Conservation (phyloP, 75 land plant genomes). For the Pseudotsuga menziesii region DNA sequence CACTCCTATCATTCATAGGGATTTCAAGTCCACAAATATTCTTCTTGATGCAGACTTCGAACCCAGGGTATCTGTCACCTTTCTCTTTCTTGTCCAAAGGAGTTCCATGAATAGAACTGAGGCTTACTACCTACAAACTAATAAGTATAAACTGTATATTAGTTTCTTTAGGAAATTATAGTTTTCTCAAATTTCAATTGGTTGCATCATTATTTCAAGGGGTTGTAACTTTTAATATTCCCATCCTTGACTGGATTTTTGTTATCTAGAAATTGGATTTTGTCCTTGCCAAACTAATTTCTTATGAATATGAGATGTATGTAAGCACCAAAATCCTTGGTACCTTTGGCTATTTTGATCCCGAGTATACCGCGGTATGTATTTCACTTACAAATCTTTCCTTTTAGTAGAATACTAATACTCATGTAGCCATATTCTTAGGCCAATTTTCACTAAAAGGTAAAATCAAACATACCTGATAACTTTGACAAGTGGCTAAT, state of each 20-base stretch:
- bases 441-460: not conserved
- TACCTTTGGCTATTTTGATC: slow-evolving; percentile 95
- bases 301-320: slow-evolving; percentile 64
- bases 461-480: not conserved
- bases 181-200: not conserved
- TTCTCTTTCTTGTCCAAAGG: not conserved
- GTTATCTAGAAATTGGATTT: slow-evolving; percentile 81
- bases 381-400: not conserved
- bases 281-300: slow-evolving; percentile 95
- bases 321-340: slow-evolving; percentile 86
- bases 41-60: slow-evolving; percentile 74
- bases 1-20: slow-evolving; percentile 85
- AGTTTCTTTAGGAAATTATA: not conserved
- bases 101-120: too few relatives aligned
- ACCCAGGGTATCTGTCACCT: slow-evolving; percentile 54
- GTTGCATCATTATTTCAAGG: not conserved
- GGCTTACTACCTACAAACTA: too few relatives aligned
- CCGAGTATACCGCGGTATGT: slow-evolving; percentile 69
- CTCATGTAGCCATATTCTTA: not conserved
- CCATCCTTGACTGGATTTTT: not conserved
- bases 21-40: slow-evolving; percentile 93
- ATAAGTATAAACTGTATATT: not conserved
- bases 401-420: not conserved
- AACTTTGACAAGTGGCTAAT: too few relatives aligned
- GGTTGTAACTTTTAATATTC: not conserved